Evolutionary conservation across 2,329 filamentous ascomycete species (phyloP).

Genomic region (Trichoderma asperellum): DNA sequence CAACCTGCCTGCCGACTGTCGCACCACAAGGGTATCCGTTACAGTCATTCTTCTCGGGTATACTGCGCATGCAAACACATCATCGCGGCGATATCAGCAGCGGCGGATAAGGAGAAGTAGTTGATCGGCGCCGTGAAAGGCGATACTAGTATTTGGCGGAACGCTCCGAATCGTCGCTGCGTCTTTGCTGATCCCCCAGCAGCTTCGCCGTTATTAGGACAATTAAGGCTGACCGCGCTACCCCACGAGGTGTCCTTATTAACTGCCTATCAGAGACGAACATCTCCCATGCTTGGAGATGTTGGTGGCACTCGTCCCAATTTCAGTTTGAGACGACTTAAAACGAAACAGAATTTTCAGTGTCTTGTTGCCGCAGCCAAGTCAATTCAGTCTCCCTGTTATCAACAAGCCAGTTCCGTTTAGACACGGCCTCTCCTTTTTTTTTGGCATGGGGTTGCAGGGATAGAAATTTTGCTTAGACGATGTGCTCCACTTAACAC

Average conservation of each 20-base stretch:
- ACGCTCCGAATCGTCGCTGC: constrained; percentile 26
- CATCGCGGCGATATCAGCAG: background rate
- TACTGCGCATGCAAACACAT: constrained; percentile 9
- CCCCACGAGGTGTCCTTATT: constrained; percentile 12
- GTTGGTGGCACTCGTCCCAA: constrained; percentile 4
- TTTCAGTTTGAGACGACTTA: constrained; percentile 1
- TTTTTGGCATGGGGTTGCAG: constrained; percentile 23
- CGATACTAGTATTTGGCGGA: constrained; percentile 23
- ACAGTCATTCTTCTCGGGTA: background rate
- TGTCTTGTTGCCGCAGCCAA: background rate
- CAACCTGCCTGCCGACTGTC: constrained; percentile 3
- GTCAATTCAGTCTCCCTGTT: constrained; percentile 2
- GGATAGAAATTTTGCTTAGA: constrained; percentile 24
- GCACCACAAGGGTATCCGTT: constrained; percentile 6
- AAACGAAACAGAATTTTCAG: background rate
- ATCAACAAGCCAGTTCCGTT: constrained; percentile 1
- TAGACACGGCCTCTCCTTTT: constrained; percentile 23
- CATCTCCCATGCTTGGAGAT: background rate
- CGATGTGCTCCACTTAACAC: constrained; percentile 22
- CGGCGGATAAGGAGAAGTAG: constrained; percentile 1
- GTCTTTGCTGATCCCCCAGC: constrained; percentile 23
- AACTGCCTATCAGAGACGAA: background rate
- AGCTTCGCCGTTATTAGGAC: constrained; percentile 16
- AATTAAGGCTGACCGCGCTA: constrained; percentile 11
- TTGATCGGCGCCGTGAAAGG: constrained; percentile 21